Conservation (phyloP, 2,329 filamentous ascomycete genomes). For the Talaromyces piceae region DNA sequence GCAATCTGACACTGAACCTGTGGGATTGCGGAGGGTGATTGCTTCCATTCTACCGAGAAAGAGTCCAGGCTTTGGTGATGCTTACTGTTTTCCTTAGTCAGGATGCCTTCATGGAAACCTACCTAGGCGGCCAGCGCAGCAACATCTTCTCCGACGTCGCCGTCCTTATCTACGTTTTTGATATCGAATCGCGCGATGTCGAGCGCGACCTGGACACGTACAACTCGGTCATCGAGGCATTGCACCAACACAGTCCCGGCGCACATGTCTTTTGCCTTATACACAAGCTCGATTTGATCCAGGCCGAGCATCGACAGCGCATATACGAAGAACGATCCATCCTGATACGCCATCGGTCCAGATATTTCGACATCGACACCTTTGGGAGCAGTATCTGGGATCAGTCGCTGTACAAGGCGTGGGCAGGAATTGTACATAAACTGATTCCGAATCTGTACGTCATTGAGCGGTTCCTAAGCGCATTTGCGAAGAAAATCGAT, state of each 20-base stretch:
- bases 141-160: conserved; percentile 97
- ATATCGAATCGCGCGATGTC: conserved; percentile 93
- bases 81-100: conserved; percentile 50
- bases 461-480: conserved; percentile 78
- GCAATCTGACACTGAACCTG: conserved; percentile 91
- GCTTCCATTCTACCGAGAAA: no score
- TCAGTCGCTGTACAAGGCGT: conserved; percentile 94
- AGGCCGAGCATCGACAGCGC: conserved; percentile 65
- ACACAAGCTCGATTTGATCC: conserved; percentile 98
- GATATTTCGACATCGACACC: conserved; percentile 67
- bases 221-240: conserved; percentile 77
- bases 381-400: conserved; percentile 99
- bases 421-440: conserved; percentile 96
- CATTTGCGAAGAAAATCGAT: conserved; percentile 77
- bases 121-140: conserved; percentile 86
- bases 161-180: conserved; percentile 98
- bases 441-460: conserved; percentile 87
- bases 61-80: no score
- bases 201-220: conserved; percentile 90
- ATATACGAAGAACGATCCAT: conserved; percentile 79
- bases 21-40: conserved; percentile 96
- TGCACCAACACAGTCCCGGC: conserved; percentile 72
- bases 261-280: conserved; percentile 91
- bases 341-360: conserved; percentile 68
- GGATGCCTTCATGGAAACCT: conserved; percentile 98